Evolutionary conservation across 1,284 basidiomycete genomes (phyloP).

Genomic region (Phaffia rhodozyma): DNA sequence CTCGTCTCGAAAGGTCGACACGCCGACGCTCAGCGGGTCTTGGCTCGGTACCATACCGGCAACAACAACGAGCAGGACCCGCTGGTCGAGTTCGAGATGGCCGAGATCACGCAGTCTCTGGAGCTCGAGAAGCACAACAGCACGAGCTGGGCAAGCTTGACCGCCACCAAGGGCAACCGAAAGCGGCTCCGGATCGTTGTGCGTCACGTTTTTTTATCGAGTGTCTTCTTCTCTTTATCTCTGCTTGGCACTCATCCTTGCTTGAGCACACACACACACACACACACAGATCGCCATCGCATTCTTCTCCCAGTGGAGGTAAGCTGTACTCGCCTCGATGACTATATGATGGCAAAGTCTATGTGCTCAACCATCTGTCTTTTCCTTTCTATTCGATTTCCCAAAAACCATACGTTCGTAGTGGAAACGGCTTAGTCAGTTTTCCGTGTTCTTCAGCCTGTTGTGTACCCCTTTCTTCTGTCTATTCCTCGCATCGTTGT

Average conservation of each 20-base stretch:
- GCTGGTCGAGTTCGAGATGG: conserved; percentile 55
- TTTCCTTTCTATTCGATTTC: background rate
- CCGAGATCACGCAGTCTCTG: conserved; percentile 60
- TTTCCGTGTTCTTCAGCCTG: background rate
- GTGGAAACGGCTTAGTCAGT: no score
- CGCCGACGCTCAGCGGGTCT: conserved; percentile 46
- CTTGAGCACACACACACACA: background rate
- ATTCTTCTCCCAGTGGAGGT: conserved; percentile 46
- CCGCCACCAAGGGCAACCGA: conserved; percentile 50
- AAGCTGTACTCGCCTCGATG: background rate
- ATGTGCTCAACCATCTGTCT: background rate
- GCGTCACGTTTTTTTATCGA: conserved; percentile 29
- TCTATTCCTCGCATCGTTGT: background rate
- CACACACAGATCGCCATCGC: conserved; percentile 19
- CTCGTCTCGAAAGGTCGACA: conserved; percentile 31
- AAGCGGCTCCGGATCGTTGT: conserved; percentile 53
- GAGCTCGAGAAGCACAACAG: conserved; percentile 26
- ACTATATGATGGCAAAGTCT: no score
- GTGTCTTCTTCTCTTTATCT: conserved; percentile 54
- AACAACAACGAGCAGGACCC: conserved; percentile 29
- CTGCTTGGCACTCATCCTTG: background rate
- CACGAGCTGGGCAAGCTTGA: conserved; percentile 50
- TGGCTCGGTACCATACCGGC: conserved; percentile 64
- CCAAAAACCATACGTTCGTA: no score
- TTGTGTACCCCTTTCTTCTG: background rate